phyloP scores from a whole-genome alignment of 371 early-diverging fungal genomes.

The Saksenaea vasiformis region DNA sequence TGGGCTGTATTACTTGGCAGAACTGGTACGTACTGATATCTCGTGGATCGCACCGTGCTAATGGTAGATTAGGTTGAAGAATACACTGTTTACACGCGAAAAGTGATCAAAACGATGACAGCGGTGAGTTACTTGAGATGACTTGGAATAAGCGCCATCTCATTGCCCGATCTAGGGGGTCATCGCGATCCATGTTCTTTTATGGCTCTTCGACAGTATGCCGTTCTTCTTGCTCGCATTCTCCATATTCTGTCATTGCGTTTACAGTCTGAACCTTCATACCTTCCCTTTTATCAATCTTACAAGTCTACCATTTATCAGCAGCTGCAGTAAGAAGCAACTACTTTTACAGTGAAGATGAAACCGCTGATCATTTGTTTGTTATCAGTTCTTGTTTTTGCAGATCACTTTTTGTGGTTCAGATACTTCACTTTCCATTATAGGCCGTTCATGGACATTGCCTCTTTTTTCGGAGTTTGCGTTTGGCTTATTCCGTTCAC shows the following conservation, averaged over 20 bases:
- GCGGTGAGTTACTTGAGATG: slow-evolving; percentile 41
- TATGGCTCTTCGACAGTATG: slow-evolving; percentile 70
- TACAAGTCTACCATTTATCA: slow-evolving; percentile 62
- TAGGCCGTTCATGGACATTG: slow-evolving; percentile 73
- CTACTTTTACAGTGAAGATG: background rate
- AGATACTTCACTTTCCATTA: slow-evolving; percentile 72
- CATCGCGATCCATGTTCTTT: slow-evolving; percentile 60
- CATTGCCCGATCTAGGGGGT: slow-evolving; percentile 43
- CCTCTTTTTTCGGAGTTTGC: slow-evolving; percentile 84
- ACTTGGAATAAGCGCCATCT: background rate
- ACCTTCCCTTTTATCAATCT: slow-evolving; percentile 76
- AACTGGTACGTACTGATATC: slow-evolving; percentile 48
- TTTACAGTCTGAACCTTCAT: slow-evolving; percentile 70
- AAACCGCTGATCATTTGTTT: background rate
- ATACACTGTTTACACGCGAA: slow-evolving; percentile 78
- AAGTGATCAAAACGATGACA: slow-evolving; percentile 72
- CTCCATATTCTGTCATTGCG: slow-evolving; percentile 68
- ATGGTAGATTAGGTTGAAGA: slow-evolving; percentile 65
- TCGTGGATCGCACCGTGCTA: background rate
- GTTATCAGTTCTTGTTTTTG: slow-evolving; percentile 68
- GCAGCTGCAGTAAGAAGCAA: slow-evolving; percentile 63
- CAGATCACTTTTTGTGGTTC: slow-evolving; percentile 88
- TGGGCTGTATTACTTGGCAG: slow-evolving; percentile 83
- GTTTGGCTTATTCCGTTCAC: slow-evolving; percentile 89
- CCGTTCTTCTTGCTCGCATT: slow-evolving; percentile 66